Evolutionary conservation across 169 alveolate species (phyloP), one percentile per base, ranked within the genome.

Genomic region (Eimeria tenella): DNA sequence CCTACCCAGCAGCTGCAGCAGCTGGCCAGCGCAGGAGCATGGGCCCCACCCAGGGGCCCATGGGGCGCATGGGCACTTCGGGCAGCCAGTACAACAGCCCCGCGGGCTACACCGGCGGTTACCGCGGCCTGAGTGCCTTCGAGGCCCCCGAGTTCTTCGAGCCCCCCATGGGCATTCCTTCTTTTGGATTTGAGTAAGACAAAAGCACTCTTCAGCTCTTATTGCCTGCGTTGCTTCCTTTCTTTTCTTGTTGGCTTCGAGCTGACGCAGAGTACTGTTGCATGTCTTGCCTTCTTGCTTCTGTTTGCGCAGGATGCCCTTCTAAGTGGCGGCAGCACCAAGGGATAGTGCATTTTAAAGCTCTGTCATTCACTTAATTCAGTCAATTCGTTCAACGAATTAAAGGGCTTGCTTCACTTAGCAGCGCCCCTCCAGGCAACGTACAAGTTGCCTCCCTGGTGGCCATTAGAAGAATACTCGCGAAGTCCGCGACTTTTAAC

Each of bases 51-150:
- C 42, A 31, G 42, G 42, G 42, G 42, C 79, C 79, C 52, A 19
- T 70, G 52, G 79, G 79, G 15, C 79, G 79, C 79, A 70, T 70
- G 79, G 79, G 79, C 49, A 23, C 79, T 7, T 52, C 31, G 19
- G 79, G 79, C 49, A 8, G 53, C 17, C 79, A 42, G 9, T 70
- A 70, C 15, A 52, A 52, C 8, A 9, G 31, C 17, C 4, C 52
- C 19, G 79, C 31, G 17, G 17, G 53, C 52, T 52, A 13, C 10
- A 70, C 21, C 52, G 31, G 49, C 52, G 15, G 52, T 10, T 70
- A 70, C 15, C 49, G 79, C 49, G 31, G 31, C 79, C 79, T 70
- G n/a, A 52, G 79, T 10, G 52, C 31, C n/a, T 70, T 42, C 53
- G 79, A 70, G 79, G 79, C 23, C 8, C 79, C 79, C 15, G 73